Base-by-base conservation (phyloP, 345 rosid species). In the Atalantia buxifolia region DNA sequence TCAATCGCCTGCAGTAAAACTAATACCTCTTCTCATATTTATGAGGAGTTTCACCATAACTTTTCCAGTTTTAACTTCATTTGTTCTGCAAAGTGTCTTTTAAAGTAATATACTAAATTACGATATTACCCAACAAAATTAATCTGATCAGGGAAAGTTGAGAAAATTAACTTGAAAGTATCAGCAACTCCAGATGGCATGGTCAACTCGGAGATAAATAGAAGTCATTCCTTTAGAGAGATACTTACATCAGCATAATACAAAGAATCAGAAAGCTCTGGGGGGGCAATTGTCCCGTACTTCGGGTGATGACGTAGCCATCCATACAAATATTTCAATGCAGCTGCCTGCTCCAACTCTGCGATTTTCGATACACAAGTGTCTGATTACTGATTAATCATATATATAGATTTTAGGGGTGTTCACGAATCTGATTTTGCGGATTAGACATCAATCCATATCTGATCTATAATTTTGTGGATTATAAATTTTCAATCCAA, bases 341-440 rank as follows among this genome's bases (percentile, higher is more conserved):
- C 99, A 84, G 98, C 89, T 84, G 91, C 77, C 86, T 97, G 99
- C 87, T 97, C 99, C 89, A 97, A 80, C 84, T 97, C 98, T 97
- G 87, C 81, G 82, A 62, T 73, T 79, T 79, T 73, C 66, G 76
- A 82, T 36, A 71, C 27, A 84, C 40, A 79, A 69, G 71, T 74
- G 79, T 62, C 59, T 76, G 57, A 67, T 56, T 42, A 35, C 38
- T 27, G 56, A 74, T 33, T 10, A 19, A 60, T 60, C 24, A 13
- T 2, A 73, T 59, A 35, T 60, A 59, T 0, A 73, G 6, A 56
- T 59, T 36, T 36, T 36, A 36, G 40, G 40, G 40, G 40, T 36
- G 40, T 36, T 36, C 7, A 1, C 9, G 0, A 4, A 36, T 36
- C 40, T 6, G 9, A 36, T 36, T 7, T 36, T 36, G 40, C 40